phyloP scores from a whole-genome alignment of 1,139 yeast species.

The Hansenula lynferdii region DNA sequence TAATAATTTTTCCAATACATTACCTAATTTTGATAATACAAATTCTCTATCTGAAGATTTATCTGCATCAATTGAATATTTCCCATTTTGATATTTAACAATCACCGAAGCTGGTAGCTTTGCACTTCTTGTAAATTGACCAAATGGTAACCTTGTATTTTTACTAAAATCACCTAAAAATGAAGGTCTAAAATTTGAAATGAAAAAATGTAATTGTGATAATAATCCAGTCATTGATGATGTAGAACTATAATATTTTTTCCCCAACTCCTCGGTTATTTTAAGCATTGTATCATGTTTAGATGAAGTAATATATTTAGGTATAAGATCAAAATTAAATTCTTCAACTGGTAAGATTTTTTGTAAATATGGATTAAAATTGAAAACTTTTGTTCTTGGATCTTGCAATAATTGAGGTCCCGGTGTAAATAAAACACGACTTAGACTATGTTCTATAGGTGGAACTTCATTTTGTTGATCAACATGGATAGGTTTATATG shows the following conservation, averaged over 20 bases:
- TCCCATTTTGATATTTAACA: conserved; percentile 31
- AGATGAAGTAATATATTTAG: conserved; percentile 61
- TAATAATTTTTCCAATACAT: conserved; percentile 67
- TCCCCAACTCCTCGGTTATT: conserved; percentile 38
- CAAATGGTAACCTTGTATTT: conserved; percentile 29
- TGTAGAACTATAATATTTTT: conserved; percentile 71
- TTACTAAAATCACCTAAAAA: conserved; percentile 40
- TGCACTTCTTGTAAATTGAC: conserved; percentile 31
- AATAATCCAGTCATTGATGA: conserved; percentile 80
- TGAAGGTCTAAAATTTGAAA: conserved; percentile 58
- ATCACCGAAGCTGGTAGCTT: conserved; percentile 39
- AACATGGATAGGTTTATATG: conserved; percentile 9
- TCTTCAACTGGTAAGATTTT: conserved; percentile 62
- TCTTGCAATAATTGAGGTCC: conserved; percentile 81
- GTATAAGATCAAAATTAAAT: conserved; percentile 57
- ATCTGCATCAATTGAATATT: conserved; percentile 67
- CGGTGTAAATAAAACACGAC: conserved; percentile 71
- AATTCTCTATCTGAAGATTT: conserved; percentile 65
- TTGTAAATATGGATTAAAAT: conserved; percentile 60
- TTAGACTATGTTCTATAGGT: conserved; percentile 54
- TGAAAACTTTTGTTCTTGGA: conserved; percentile 67
- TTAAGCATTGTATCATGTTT: conserved; percentile 50
- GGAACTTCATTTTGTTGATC: conserved; percentile 29
- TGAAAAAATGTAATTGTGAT: conserved; percentile 63
- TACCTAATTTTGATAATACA: conserved; percentile 74